These are phyloP conservation scores for Aspergillus leporis DNA, from an alignment of 495 filamentous ascomycete species.

Conservation along the genomic window DNA sequence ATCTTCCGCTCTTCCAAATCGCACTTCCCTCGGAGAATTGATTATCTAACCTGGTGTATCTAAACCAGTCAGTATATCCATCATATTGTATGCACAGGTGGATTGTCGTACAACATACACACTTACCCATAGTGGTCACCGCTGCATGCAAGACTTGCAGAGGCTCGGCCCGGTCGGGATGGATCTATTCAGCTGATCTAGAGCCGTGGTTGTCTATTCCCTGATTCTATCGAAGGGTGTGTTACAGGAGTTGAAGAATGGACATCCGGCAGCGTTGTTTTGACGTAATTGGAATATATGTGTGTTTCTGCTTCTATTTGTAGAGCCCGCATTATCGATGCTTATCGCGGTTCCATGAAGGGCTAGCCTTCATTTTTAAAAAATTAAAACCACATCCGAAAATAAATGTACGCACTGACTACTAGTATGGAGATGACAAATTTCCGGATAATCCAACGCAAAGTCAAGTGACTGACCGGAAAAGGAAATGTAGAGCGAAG, in stretches of 20 bases:
- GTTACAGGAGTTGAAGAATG: background rate
- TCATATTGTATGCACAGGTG: slow-evolving; percentile 8
- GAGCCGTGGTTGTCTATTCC: background rate
- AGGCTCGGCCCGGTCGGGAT: slow-evolving; percentile 28
- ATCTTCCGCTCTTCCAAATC: background rate
- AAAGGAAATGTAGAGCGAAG: background rate
- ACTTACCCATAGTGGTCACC: slow-evolving; percentile 6
- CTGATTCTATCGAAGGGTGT: background rate
- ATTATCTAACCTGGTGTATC: slow-evolving; percentile 9
- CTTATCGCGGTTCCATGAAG: background rate
- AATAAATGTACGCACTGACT: background rate
- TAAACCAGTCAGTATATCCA: slow-evolving; percentile 5
- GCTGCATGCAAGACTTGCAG: slow-evolving; percentile 15
- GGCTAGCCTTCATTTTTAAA: background rate
- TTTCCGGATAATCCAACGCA: background rate
- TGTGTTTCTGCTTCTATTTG: background rate
- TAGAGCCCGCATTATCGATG: background rate
- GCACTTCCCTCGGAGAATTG: slow-evolving; percentile 13
- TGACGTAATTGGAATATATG: background rate
- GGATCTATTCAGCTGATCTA: slow-evolving; percentile 11
- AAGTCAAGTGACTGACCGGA: background rate
- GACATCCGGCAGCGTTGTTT: background rate
- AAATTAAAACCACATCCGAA: background rate
- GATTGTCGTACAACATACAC: slow-evolving; percentile 16
- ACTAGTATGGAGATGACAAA: background rate